Evolutionary conservation across 2,329 filamentous ascomycete species (phyloP), one percentile per base, ranked within the genome.

Genomic region (Balansia obtecta): DNA sequence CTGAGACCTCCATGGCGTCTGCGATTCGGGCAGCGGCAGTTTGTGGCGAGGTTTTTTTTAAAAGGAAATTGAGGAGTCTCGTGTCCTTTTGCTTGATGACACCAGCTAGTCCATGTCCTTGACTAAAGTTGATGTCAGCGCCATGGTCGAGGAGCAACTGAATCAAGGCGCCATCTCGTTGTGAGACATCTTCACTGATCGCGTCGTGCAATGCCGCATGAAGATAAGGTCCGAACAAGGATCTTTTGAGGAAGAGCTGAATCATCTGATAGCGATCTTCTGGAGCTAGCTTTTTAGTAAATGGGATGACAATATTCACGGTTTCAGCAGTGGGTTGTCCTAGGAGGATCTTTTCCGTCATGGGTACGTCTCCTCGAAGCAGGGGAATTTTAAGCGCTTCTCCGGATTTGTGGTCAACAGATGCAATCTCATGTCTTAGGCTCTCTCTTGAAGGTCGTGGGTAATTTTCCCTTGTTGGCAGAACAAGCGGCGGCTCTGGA

Each of bases 81-180:
- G 73, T 50, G 46, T 81, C 76, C 32, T 67, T 70, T 50, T 75
- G 72, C 1, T 61, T 54, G 16, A 81, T 72, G 0, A 77, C 71
- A 0, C 71, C 65, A 0, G 69, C 61, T 13, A 81, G 65, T 2
- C 69, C 71, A n/a, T 70, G 65, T 0, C 76, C 75, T 27, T 73
- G 70, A 41, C 74, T 73, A 49, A 73, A 75, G 54, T 78, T 79
- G 38, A 77, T 68, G 45, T 80, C 76, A 4, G 74, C 74, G 13
- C 74, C 71, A 52, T 77, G 66, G 2, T 69, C 66, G 5, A 82
- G 63, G 3, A 81, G 62, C 4, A 81, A 65, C 7, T 69, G 67
- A 49, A 82, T 75, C 11, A 82, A 62, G 1, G 68, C 66, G 41
- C 73, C 69, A 39, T 81, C 77, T 38, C 75, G 66, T 40, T 67